Evolutionary conservation across 192 early-diverging fungal species (phyloP).

Genomic region (Coemansia sp.): DNA sequence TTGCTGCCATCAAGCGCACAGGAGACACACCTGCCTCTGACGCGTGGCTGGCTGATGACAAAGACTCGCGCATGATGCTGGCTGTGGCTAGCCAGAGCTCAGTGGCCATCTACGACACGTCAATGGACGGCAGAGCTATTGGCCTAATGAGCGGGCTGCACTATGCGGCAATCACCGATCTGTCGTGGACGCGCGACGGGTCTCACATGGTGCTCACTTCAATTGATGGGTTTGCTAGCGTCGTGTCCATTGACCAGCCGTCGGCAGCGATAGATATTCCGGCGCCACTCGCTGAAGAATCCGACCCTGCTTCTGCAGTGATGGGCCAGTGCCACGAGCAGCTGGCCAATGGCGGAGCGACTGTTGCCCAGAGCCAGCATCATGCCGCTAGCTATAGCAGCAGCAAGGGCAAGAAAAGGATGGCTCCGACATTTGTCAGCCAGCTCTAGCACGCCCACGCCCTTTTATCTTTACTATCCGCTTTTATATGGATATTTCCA

Average conservation of each 20-base stretch:
- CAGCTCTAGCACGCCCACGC: slow-evolving; percentile 11
- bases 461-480: background rate
- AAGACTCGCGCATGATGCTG: slow-evolving; percentile 71
- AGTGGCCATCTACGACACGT: slow-evolving; percentile 85
- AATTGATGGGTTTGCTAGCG: slow-evolving; percentile 83
- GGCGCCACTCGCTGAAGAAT: background rate
- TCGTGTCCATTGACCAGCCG: slow-evolving; percentile 66
- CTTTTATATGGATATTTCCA: background rate
- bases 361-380: background rate
- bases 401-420: slow-evolving; percentile 26
- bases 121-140: slow-evolving; percentile 60
- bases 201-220: slow-evolving; percentile 71
- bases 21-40: background rate
- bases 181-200: slow-evolving; percentile 82
- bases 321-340: background rate
- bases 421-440: slow-evolving; percentile 46
- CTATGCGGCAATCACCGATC: slow-evolving; percentile 84
- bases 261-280: slow-evolving; percentile 13
- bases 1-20: slow-evolving; percentile 4
- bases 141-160: slow-evolving; percentile 77
- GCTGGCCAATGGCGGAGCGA: background rate
- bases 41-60: slow-evolving; percentile 7
- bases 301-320: background rate
- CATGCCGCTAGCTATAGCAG: slow-evolving; percentile 3
- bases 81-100: slow-evolving; percentile 83